Conservation (phyloP, 306 rosid species). For the Vigna radiata region DNA sequence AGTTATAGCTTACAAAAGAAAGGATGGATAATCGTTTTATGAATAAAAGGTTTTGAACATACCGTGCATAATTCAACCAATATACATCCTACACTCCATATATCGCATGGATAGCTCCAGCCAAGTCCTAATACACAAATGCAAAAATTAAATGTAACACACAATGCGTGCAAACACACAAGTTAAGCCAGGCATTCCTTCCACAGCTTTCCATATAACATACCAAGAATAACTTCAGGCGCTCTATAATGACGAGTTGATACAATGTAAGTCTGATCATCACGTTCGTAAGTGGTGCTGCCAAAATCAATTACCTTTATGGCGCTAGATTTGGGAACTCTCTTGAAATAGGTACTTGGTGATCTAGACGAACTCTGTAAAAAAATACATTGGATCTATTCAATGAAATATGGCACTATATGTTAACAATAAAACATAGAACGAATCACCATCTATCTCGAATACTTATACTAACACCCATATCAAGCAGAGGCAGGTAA, state of each 20-base stretch:
- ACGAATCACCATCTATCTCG: neutral
- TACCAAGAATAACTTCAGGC: constrained; percentile 97
- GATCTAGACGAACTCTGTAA: constrained; percentile 78
- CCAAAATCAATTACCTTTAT: constrained; percentile 99
- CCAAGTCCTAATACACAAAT: constrained; percentile 69
- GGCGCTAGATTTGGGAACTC: constrained; percentile 89
- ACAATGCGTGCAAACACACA: neutral
- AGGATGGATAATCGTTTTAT: neutral
- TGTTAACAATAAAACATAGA: neutral
- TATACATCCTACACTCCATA: constrained; percentile 99
- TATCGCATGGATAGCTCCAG: constrained; percentile 94
- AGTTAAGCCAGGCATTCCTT: neutral
- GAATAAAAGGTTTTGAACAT: neutral
- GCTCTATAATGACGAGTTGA: constrained; percentile 98
- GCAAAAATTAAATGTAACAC: neutral
- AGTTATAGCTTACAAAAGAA: neutral
- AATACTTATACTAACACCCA: neutral
- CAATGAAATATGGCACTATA: neutral
- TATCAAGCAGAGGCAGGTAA: neutral
- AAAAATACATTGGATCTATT: neutral
- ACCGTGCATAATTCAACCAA: constrained; percentile 94
- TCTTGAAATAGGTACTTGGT: constrained; percentile 76
- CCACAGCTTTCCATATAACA: neutral
- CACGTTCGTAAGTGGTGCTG: constrained; percentile 88
- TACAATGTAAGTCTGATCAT: constrained; percentile 86